These are phyloP conservation scores for Arthrocladium fulminans DNA, from an alignment of 2,329 filamentous ascomycete species.

Conservation along the genomic window DNA sequence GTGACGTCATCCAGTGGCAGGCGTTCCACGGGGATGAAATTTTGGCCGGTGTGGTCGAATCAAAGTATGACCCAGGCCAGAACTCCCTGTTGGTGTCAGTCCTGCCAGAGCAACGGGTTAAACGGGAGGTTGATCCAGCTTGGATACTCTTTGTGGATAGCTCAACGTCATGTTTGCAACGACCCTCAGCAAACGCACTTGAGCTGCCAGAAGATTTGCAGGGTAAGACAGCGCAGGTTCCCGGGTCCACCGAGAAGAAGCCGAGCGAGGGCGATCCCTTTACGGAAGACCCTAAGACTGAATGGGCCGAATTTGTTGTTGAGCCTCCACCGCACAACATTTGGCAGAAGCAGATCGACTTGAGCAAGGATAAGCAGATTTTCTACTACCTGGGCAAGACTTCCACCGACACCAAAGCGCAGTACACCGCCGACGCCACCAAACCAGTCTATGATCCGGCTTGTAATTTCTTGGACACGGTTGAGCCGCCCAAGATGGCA, in stretches of 20 bases:
- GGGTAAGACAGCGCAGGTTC: slow-evolving; percentile 31
- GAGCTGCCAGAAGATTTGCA: slow-evolving; percentile 40
- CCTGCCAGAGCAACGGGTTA: slow-evolving; percentile 68
- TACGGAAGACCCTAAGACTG: slow-evolving; percentile 37
- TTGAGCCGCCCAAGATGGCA: slow-evolving; percentile 27
- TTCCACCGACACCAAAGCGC: slow-evolving; percentile 82
- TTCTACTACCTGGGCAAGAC: slow-evolving; percentile 82
- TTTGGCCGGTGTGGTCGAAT: slow-evolving; percentile 77
- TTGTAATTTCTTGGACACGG: slow-evolving; percentile 42
- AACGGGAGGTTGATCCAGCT: slow-evolving; percentile 52
- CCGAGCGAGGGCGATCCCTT: slow-evolving; percentile 28
- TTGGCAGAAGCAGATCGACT: slow-evolving; percentile 59
- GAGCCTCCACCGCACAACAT: slow-evolving; percentile 49
- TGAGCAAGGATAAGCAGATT: slow-evolving; percentile 63
- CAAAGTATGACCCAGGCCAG: slow-evolving; percentile 68
- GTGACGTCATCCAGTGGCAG: slow-evolving; percentile 81
- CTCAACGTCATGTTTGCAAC: slow-evolving; percentile 38
- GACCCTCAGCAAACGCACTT: slow-evolving; percentile 36
- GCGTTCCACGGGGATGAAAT: slow-evolving; percentile 65
- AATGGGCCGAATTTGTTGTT: slow-evolving; percentile 71
- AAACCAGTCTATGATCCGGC: slow-evolving; percentile 40
- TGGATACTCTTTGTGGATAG: slow-evolving; percentile 43
- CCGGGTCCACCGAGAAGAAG: slow-evolving; percentile 24
- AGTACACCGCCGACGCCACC: slow-evolving; percentile 73
- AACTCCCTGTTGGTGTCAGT: slow-evolving; percentile 61